Percentiles rank a stretch among this genome's conserved stretches.
phyloP scores from a whole-genome alignment of 306 rosid genomes.

The Prunus padus region DNA sequence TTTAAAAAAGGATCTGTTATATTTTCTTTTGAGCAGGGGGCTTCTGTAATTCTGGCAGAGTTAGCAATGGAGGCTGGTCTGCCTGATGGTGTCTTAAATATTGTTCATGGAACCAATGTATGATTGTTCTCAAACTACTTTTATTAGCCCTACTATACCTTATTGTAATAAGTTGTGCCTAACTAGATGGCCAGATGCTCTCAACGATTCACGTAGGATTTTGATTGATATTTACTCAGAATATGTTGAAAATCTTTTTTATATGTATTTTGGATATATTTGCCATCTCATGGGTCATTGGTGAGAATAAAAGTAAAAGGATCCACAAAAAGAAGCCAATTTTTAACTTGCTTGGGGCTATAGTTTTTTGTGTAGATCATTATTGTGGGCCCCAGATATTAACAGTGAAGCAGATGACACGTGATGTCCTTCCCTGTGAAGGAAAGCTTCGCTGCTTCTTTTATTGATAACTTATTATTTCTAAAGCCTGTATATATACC shows the following conservation, averaged over 20 bases:
- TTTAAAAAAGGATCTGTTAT: neutral
- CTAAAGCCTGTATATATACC: neutral
- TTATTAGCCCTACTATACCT: constrained; percentile 9
- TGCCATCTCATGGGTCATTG: neutral
- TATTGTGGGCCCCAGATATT: neutral
- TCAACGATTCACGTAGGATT: neutral
- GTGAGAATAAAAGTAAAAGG: neutral
- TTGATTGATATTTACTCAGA: neutral
- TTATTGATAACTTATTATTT: neutral
- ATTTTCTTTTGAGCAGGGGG: constrained; percentile 55
- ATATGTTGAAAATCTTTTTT: neutral
- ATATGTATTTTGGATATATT: neutral
- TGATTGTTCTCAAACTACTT: constrained; percentile 25
- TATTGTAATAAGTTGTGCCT: constrained; percentile 7
- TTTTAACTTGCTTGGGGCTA: neutral
- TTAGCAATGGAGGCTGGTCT: constrained; percentile 96
- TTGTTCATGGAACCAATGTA: constrained; percentile 94
- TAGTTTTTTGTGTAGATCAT: neutral
- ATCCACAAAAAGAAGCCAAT: neutral
- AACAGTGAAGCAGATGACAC: neutral
- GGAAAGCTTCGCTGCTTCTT: neutral
- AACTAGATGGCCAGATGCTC: neutral
- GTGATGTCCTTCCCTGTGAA: too few species aligned
- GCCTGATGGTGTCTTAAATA: constrained; percentile 88
- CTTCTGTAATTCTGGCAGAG: constrained; percentile 83